These are phyloP conservation scores for Glycyrrhiza uralensis DNA, from an alignment of 306 rosid species.

Conservation along the genomic window DNA sequence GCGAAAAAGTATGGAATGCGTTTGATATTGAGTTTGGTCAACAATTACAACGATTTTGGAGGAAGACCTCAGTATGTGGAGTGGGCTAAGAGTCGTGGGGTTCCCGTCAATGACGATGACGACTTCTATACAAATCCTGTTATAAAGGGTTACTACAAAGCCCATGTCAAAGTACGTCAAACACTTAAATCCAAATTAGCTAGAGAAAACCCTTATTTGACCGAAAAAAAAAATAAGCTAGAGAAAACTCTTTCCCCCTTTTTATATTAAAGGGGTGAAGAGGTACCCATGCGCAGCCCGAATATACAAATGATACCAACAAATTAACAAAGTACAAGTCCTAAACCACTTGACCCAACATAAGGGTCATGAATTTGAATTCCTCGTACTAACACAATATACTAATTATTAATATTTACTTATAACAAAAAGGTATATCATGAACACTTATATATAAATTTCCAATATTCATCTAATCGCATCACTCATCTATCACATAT, in stretches of 20 bases:
- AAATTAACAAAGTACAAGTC: no score
- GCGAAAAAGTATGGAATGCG: slow-evolving; percentile 40
- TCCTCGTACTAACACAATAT: no score
- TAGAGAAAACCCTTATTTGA: background rate
- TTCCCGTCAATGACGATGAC: slow-evolving; percentile 33
- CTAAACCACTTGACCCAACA: no score
- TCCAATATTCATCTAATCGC: no score
- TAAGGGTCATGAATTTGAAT: no score
- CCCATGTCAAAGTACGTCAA: slow-evolving; percentile 38
- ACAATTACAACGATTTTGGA: slow-evolving; percentile 53
- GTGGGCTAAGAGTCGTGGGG: slow-evolving; percentile 50
- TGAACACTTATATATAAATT: no score
- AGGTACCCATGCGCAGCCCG: no score
- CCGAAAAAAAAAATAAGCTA: no score
- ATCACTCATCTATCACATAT: no score
- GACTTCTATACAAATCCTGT: slow-evolving; percentile 43
- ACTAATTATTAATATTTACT: no score
- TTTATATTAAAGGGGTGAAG: background rate
- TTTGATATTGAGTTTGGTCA: slow-evolving; percentile 46
- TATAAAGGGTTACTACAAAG: slow-evolving; percentile 43
- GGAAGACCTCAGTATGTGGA: slow-evolving; percentile 55
- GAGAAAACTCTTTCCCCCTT: background rate
- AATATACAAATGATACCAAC: no score
- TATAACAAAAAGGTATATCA: no score
- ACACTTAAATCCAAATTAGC: background rate